A percentile compares a stretch with the other conserved stretches of the same genome.
phyloP scores from a whole-genome alignment of 2,329 filamentous ascomycete genomes.

The Lachnellula cervina region DNA sequence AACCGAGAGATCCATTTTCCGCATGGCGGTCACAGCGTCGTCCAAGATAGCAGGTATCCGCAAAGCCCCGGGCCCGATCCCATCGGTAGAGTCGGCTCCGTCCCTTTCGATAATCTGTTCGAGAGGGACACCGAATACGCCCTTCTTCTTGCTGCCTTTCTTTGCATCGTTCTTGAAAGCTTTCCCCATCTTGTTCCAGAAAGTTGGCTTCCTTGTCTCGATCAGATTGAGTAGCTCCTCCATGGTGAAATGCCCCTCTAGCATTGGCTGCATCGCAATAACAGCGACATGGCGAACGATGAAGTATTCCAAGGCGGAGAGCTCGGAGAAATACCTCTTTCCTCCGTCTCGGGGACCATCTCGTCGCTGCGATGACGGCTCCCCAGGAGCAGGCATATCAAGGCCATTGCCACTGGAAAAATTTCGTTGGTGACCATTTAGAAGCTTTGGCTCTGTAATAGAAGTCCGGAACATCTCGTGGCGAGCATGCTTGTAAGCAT shows the following conservation, averaged over 20 bases:
- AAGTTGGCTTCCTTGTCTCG: constrained; percentile 86
- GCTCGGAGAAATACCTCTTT: constrained; percentile 91
- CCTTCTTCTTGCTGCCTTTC: constrained; percentile 82
- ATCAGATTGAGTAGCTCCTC: constrained; percentile 91
- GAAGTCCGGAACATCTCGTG: constrained; percentile 59
- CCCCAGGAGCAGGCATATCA: constrained; percentile 41
- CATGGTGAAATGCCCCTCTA: constrained; percentile 86
- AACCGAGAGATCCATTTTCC: constrained; percentile 97
- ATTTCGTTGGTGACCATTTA: constrained; percentile 65
- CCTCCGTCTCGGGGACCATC: constrained; percentile 26
- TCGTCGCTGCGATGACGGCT: constrained; percentile 45
- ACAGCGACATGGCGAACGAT: constrained; percentile 95
- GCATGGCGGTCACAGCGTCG: constrained; percentile 88
- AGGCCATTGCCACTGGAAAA: constrained; percentile 53
- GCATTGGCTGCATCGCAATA: constrained; percentile 85
- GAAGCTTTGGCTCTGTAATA: constrained; percentile 57
- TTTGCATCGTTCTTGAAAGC: constrained; percentile 84
- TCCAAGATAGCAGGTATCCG: constrained; percentile 93
- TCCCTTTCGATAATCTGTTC: constrained; percentile 89
- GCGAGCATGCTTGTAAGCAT: constrained; percentile 70
- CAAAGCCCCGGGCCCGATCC: constrained; percentile 85
- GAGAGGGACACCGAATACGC: constrained; percentile 83
- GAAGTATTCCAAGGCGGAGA: constrained; percentile 94
- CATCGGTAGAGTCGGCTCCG: constrained; percentile 95
- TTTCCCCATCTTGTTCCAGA: constrained; percentile 98